Base-by-base conservation (phyloP, 2,329 filamentous ascomycete species). In the Penicillium sp. region DNA sequence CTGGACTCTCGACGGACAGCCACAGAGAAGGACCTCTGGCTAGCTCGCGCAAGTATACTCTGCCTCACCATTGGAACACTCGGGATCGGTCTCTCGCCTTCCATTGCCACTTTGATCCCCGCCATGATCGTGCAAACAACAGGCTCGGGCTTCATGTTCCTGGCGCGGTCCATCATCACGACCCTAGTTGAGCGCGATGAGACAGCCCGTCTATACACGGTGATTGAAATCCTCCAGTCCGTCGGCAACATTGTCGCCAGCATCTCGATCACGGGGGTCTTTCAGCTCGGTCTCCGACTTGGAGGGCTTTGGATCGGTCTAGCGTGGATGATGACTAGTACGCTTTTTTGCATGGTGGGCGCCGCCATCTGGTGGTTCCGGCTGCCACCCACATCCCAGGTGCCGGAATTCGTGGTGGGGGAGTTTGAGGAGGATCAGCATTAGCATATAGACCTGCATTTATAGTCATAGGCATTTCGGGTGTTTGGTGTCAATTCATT, bases 271-370 rank as follows among this genome's bases (percentile, higher is more conserved):
- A 74, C 73, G 2, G 60, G 64, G 7, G 58, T 74, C 11, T 77
- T 77, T 49, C 68, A 73, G 26, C 59, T 71, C 46, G 75, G 74
- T 0, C 64, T 77, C 46, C 64, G 71, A 9, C 45, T 75, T 6
- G 75, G 74, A 1, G 69, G 68, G 3, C 50, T 60, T 4, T 77
- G 74, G 74, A 64, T 75, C 28, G 75, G 75, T 5, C 49, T 77
- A 29, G 74, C 75, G 0, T 77, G 70, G 64, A 66, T 71, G 56
- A 65, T 69, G 47, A 68, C 66, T 2, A 62, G 66, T 22, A 47
- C 58, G 1, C 48, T 68, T 16, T 70, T 70, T 52, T 57, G 52
- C 20, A 44, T 61, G 42, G 64, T 67, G 1, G 64, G 58, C 0
- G 44, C 58, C 1, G 52, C 63, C 1, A 59, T 67, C 13, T 66